phyloP scores from a whole-genome alignment of 2,329 filamentous ascomycete genomes.

The Penicillium rolfsii region DNA sequence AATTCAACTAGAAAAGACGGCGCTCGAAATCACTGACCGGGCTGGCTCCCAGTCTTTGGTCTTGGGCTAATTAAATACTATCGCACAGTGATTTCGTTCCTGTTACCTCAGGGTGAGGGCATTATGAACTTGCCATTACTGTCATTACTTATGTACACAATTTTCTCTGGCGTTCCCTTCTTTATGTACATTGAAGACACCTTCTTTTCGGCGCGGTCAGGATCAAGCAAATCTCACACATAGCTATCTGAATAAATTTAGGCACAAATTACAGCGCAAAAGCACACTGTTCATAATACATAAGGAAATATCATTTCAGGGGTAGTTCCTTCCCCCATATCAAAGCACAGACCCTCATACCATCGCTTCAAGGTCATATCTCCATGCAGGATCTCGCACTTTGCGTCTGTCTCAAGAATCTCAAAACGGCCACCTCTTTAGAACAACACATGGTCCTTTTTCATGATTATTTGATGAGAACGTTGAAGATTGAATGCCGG shows the following conservation, averaged over 20 bases:
- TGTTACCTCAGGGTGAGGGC: background rate
- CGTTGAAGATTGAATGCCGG: too few species aligned
- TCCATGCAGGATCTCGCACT: background rate
- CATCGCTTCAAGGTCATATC: background rate
- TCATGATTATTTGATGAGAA: too few species aligned
- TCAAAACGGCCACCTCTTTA: too few species aligned
- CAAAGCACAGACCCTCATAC: background rate
- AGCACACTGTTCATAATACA: background rate
- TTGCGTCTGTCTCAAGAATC: too few species aligned
- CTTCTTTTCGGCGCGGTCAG: background rate
- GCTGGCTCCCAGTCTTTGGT: background rate
- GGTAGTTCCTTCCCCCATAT: too few species aligned
- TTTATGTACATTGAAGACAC: background rate
- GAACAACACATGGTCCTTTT: too few species aligned
- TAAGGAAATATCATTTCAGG: background rate
- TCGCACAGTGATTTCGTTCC: background rate
- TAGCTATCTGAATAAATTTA: background rate
- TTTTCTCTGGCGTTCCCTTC: background rate
- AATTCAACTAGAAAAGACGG: background rate
- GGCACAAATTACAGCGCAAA: background rate
- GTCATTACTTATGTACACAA: background rate
- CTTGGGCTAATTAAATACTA: background rate
- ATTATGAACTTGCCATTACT: background rate
- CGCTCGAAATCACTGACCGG: background rate
- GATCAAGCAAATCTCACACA: background rate